Evolutionary conservation across 768 basidiomycete species (phyloP), one percentile per base, ranked within the genome.

Genomic region (Hericium erinaceus): DNA sequence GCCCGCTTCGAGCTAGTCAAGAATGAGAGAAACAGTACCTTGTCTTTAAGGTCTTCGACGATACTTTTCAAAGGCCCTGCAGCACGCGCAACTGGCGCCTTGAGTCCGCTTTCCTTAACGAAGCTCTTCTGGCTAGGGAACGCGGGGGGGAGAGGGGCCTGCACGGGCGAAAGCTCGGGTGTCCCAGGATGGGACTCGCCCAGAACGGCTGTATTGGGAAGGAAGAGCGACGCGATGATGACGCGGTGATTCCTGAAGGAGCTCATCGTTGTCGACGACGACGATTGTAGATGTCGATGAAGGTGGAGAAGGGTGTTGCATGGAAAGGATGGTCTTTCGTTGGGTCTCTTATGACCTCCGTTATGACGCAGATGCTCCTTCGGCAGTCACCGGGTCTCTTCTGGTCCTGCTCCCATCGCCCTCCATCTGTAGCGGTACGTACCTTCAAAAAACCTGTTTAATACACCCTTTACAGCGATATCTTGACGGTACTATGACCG

Each of bases 221-320:
- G 82, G 67, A 92, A 91, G 58, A 92, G 82, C n/a, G 87, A 85
- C 15, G 89, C 90, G 68, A 92, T 84, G 69, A 92, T 75, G 56
- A 87, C 77, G 37, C 90, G 76, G 69, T 88, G 85, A 70, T 82
- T 81, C 56, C 84, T 77, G 66, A 89, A 79, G 39, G 87, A 84
- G 67, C 77, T 78, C 88, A 89, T 89, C 59, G 70, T 66, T 48
- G 58, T 8, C 39, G 61, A 61, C 55, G 63, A 58, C 33, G 54
- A 57, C 33, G 33, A 33, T 33, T 33, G 33, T 33, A 2, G 33
- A 8, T 33, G 33, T 33, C 33, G 33, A 8, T 7, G 33, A 6
- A 33, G 33, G 33, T 33, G 33, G 33, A 10, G 33, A 33, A 33
- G 33, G 33, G 33, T 8, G 33, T 33, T 33, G 33, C 33, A 33